Evolutionary conservation across 169 alveolate species (phyloP).

Genomic region (Cyclospora cayetanensis): DNA sequence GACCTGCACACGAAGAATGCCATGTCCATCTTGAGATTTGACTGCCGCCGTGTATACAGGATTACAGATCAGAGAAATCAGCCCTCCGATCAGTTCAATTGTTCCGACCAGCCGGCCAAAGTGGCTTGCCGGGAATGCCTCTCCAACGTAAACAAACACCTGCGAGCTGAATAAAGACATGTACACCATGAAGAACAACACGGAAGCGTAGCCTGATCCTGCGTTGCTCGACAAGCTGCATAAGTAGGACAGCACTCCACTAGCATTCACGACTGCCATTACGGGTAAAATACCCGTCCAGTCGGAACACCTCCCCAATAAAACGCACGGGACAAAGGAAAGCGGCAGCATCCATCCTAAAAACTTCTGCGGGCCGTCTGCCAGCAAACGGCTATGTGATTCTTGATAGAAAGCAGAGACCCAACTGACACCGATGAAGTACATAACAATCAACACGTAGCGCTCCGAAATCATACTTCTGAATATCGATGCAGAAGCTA

Average conservation of each 20-base stretch:
- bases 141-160: constrained; percentile 73
- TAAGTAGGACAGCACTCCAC: constrained; percentile 73
- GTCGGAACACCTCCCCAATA: constrained; percentile 49
- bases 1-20: too few relatives aligned
- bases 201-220: constrained; percentile 68
- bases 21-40: too few relatives aligned
- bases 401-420: background rate
- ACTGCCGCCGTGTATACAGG: too few relatives aligned
- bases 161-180: constrained; percentile 77
- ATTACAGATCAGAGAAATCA: constrained; percentile 71
- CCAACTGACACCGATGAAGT: constrained; percentile 35
- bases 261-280: constrained; percentile 69
- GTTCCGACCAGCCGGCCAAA: constrained; percentile 79
- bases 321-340: constrained; percentile 45
- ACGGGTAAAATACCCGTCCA: constrained; percentile 23
- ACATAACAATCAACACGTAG: background rate
- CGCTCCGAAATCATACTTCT: background rate
- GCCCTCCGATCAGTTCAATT: constrained; percentile 75
- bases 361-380: background rate
- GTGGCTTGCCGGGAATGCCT: constrained; percentile 72
- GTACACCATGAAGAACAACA: constrained; percentile 69
- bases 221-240: constrained; percentile 60
- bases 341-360: background rate
- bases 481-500: background rate
- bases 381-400: constrained; percentile 23